A percentile compares a stretch with the other conserved stretches of the same genome.
Evolutionary conservation across 768 basidiomycete species (phyloP).

Genomic region (Auricularia sp.): DNA sequence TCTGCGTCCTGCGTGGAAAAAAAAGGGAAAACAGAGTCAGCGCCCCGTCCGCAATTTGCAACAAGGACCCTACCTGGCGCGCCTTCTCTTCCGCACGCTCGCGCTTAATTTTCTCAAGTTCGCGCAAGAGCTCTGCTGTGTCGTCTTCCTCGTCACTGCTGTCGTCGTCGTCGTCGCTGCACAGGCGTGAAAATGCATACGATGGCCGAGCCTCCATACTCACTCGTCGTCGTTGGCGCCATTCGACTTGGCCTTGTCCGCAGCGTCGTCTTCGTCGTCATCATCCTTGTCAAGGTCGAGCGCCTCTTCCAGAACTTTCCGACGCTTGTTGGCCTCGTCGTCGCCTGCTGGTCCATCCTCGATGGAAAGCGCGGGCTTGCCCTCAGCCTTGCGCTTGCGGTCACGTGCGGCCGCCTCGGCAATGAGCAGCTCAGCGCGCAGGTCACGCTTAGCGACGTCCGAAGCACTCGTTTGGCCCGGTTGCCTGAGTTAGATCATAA

Average conservation of each 20-base stretch:
- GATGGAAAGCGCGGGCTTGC: slow-evolving; percentile 32
- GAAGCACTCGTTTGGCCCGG: slow-evolving; percentile 75
- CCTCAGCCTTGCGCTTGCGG: slow-evolving; percentile 88
- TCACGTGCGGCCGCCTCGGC: slow-evolving; percentile 85
- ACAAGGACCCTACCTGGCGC: slow-evolving; percentile 27
- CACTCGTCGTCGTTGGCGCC: slow-evolving; percentile 26
- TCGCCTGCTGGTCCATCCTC: slow-evolving; percentile 41
- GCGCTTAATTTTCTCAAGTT: slow-evolving; percentile 96
- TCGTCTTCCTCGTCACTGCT: slow-evolving; percentile 74
- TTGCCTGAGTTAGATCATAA: slow-evolving; percentile 39
- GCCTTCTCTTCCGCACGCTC: slow-evolving; percentile 92
- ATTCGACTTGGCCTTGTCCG: slow-evolving; percentile 20
- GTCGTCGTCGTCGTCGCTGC: slow-evolving; percentile 40
- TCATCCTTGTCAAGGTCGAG: slow-evolving; percentile 86
- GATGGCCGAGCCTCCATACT: slow-evolving; percentile 6
- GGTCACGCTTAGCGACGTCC: slow-evolving; percentile 72
- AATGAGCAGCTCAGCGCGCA: slow-evolving; percentile 69
- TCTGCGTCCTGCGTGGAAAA: slow-evolving; percentile 46
- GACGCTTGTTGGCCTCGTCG: slow-evolving; percentile 62
- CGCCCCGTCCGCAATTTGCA: neutral
- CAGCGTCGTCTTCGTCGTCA: slow-evolving; percentile 50
- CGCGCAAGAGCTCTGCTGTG: slow-evolving; percentile 85
- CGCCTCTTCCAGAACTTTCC: slow-evolving; percentile 81
- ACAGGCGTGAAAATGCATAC: slow-evolving; percentile 4
- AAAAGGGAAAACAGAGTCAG: neutral